Conservation (phyloP, 2,329 filamentous ascomycete species). For the Fusarium haematococcum region DNA sequence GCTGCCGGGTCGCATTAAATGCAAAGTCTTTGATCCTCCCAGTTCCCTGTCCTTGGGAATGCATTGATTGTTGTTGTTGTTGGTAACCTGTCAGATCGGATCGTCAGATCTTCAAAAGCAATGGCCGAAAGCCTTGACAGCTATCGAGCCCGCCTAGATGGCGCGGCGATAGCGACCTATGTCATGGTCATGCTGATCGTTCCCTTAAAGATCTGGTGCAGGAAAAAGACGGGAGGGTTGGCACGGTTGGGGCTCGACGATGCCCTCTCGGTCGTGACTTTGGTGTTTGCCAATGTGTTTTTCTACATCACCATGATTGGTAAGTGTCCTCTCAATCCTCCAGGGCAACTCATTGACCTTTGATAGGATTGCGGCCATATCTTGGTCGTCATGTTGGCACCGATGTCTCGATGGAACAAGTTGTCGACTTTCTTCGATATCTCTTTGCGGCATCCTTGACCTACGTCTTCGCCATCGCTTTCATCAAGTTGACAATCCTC, state of each 20-base stretch:
- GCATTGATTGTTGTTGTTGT: not conserved
- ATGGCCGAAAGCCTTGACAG: not conserved
- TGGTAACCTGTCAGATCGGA: not conserved
- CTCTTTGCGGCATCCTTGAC: conserved; percentile 1
- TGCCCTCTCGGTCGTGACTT: not conserved
- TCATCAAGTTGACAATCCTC: not conserved
- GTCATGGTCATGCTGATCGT: not conserved
- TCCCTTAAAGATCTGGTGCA: conserved; percentile 3
- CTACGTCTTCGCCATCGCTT: not conserved
- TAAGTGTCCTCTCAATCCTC: not conserved
- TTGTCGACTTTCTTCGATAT: not conserved
- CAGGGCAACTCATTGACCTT: not conserved
- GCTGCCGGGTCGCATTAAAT: not conserved
- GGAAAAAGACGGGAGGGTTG: conserved; percentile 1
- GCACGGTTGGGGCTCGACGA: not conserved
- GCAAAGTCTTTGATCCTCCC: not conserved
- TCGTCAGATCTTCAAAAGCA: not conserved
- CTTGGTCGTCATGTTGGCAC: conserved; percentile 1
- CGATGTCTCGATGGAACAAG: not conserved
- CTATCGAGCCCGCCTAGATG: not conserved
- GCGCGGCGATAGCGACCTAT: not conserved
- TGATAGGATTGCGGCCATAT: not conserved
- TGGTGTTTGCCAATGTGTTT: conserved; percentile 3
- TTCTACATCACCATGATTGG: conserved; percentile 4
- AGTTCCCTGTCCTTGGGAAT: not conserved